These are phyloP conservation scores for Ceratobasidium sp. DNA, from an alignment of 1,284 basidiomycete genomes.

Conservation along the genomic window DNA sequence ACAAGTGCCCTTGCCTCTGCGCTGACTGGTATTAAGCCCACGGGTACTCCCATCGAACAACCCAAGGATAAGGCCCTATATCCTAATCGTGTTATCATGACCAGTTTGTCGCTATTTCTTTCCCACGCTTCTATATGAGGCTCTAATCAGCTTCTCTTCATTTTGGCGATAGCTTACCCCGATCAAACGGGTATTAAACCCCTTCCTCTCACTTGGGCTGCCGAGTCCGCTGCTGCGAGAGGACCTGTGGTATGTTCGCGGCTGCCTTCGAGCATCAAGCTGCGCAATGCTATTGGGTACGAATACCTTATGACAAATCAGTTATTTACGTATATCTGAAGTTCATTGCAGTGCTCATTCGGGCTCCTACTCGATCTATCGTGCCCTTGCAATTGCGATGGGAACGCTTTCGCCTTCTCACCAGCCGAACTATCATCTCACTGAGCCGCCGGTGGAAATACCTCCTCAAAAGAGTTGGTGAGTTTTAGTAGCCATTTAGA, in stretches of 20 bases:
- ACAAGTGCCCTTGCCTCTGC: conserved; percentile 51
- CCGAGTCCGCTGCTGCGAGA: conserved; percentile 71
- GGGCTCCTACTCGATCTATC: conserved; percentile 95
- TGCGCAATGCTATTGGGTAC: conserved; percentile 88
- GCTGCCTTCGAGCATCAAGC: conserved; percentile 85
- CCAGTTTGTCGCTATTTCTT: conserved; percentile 64
- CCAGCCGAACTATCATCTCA: conserved; percentile 88
- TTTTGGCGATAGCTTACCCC: conserved; percentile 69
- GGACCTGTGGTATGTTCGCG: conserved; percentile 93
- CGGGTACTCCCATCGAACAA: conserved; percentile 67
- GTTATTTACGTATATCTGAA: conserved; percentile 11
- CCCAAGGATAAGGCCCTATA: conserved; percentile 76
- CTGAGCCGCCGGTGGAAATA: conserved; percentile 89
- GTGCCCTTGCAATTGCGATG: conserved; percentile 91
- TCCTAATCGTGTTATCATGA: conserved; percentile 82
- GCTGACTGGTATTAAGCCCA: conserved; percentile 46
- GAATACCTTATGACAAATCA: background rate
- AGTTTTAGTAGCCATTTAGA: background rate
- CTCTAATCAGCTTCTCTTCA: conserved; percentile 7
- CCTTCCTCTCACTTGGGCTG: conserved; percentile 86
- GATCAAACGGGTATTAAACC: conserved; percentile 82
- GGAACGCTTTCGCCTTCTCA: conserved; percentile 87
- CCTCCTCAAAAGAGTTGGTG: conserved; percentile 84
- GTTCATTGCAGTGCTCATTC: conserved; percentile 72
- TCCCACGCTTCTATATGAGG: conserved; percentile 31